Evolutionary conservation across 169 alveolate species (phyloP), one percentile per base, ranked within the genome.

Genomic region (Condylostoma magnum): DNA sequence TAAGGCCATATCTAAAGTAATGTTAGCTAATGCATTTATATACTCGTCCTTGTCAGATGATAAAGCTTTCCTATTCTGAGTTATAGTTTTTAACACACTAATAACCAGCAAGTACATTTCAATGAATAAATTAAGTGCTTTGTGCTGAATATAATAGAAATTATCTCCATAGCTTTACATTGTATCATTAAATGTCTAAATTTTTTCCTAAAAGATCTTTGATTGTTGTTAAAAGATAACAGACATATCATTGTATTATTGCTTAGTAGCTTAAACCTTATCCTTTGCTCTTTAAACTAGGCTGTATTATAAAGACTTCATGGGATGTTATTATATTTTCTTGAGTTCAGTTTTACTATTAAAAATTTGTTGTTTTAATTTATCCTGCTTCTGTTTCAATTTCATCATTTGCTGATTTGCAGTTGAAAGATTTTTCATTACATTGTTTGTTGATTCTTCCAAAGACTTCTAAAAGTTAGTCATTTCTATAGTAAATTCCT

Each of bases 1-100:
- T 41, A 15, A 10, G 8, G 43, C 33, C 71, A 60, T 60, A 27
- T 60, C 71, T 36, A 60, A 27, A 10, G 71, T 60, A 12, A 60
- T 60, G 31, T 60, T 60, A n/a, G 56, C 71, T 1, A 60, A 3
- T 36, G 18, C 57, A 12, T 12, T 28, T n/a, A 60, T n/a, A 38
- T 60, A 36, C 8, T 60, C 30, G 8, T 60, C 34, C 27, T 60
- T 60, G 0, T n/a, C 8, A 8, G 6, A 8, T 6, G 71, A 33
- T 34, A 38, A 55, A 38, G 36, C 71, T 41, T 60, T 60, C n/a
- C 71, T 12, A 8, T 38, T 22, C 6, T 28, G 31, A 33, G 25
- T 12, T 8, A 60, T 27, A 41, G 36, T 41, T 15, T 10, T 41
- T 6, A 38, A 12, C 71, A 60, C 43, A 10, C 27, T 10, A 0